Conservation (phyloP, 2,329 filamentous ascomycete genomes). For the Trichocomaceae sp. region DNA sequence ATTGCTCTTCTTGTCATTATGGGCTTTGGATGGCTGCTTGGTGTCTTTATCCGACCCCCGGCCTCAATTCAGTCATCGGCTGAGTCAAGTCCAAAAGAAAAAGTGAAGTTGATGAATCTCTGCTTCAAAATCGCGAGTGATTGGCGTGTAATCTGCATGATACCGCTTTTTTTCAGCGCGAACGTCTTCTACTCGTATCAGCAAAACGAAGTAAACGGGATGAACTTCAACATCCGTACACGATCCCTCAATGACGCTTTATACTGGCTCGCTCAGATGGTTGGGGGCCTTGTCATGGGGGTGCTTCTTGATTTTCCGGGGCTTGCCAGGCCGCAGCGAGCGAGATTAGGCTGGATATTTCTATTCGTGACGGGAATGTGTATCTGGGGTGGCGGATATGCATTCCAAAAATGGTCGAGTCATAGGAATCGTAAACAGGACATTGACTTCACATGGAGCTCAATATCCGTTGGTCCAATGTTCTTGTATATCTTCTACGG, state of each 20-base stretch:
- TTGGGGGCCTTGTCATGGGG: conserved; percentile 41
- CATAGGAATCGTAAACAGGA: conserved; percentile 38
- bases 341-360: conserved; percentile 41
- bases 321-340: conserved; percentile 42
- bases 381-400: conserved; percentile 58
- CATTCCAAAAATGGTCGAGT: conserved; percentile 56
- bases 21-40: conserved; percentile 44
- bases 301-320: conserved; percentile 34
- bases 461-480: conserved; percentile 53
- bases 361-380: conserved; percentile 47
- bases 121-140: conserved; percentile 30
- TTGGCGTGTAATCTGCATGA: conserved; percentile 44
- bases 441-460: conserved; percentile 46
- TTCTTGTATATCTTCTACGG: conserved; percentile 67
- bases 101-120: conserved; percentile 1
- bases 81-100: conserved; percentile 31
- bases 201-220: conserved; percentile 47
- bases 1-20: conserved; percentile 46
- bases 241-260: conserved; percentile 47
- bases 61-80: conserved; percentile 34
- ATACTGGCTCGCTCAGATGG: conserved; percentile 50
- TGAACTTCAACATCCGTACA: conserved; percentile 48
- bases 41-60: conserved; percentile 46
- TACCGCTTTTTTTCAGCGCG: conserved; percentile 50
- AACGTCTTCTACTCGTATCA: conserved; percentile 51